Evolutionary conservation across 306 rosid species (phyloP).

Genomic region (Cicer arietinum): DNA sequence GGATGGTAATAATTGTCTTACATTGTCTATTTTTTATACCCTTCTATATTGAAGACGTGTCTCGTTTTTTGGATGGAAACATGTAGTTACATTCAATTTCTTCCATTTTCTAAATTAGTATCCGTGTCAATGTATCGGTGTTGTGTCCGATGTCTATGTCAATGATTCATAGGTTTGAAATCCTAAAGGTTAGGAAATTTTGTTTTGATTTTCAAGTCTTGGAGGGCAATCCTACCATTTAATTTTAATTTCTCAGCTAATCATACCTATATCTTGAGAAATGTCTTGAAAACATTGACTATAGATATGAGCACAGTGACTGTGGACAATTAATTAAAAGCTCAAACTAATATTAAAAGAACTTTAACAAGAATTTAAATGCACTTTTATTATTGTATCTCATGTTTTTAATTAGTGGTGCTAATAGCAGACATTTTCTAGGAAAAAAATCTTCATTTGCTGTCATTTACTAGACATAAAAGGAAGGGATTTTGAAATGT

Average conservation of each 20-base stretch:
- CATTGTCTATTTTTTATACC: slow-evolving; percentile 3
- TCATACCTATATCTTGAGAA: too few relatives aligned
- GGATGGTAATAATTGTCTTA: slow-evolving; percentile 68
- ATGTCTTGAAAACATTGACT: too few relatives aligned
- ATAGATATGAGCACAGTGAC: not conserved
- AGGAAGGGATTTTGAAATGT: slow-evolving; percentile 7
- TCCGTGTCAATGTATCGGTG: too few relatives aligned
- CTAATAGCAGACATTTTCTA: not conserved
- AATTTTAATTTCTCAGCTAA: too few relatives aligned
- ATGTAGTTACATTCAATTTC: too few relatives aligned
- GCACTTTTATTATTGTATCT: not conserved
- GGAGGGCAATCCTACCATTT: not conserved
- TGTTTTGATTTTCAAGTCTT: not conserved
- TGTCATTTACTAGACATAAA: slow-evolving; percentile 3
- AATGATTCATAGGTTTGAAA: too few relatives aligned
- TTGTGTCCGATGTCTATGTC: too few relatives aligned
- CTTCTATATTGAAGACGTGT: not conserved
- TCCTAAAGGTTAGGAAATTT: not conserved
- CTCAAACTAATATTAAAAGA: too few relatives aligned
- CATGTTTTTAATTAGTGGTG: not conserved
- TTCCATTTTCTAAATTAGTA: too few relatives aligned
- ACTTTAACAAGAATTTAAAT: not conserved
- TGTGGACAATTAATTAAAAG: not conserved
- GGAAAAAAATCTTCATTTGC: not conserved
- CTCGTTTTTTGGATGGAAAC: too few relatives aligned